Evolutionary conservation across 2,329 filamentous ascomycete species (phyloP), one percentile per base, ranked within the genome.

Genomic region (Keithomyces neogunnii): DNA sequence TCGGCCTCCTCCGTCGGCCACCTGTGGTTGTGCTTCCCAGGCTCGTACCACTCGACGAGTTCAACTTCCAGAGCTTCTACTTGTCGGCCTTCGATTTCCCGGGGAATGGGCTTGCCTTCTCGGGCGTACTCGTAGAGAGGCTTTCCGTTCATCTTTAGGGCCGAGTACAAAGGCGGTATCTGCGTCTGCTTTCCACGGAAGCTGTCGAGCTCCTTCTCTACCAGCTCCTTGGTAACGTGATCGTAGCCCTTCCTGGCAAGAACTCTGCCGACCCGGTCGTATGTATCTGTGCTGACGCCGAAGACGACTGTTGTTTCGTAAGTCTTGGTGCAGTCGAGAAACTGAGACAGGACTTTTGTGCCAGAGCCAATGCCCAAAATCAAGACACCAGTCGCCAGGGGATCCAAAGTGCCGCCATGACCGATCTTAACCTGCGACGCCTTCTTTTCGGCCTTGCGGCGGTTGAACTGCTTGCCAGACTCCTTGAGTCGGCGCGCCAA

Each of bases 91-190:
- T 90, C 77, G 53, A 99, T 93, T 66, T 95, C 86, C 51, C 86
- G 76, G 0, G 93, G 93, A 13, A 96, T 85, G 36, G 88, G 82
- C 63, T 86, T 89, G 13, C 93, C 93, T 66, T 91, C 89, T 47
- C 93, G 80, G 26, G 93, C 93, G 68, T 97, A 97, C 70, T 99
- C 91, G 66, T 99, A 99, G 47, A 96, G 76, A 35, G 89, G 87
- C 74, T 96, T 96, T 2, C 93, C 93, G 59, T 96, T 82, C 68
- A 96, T 89, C 67, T 92, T 91, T 55, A 97, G 75, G 8, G 93
- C 93, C 32, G 89, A 96, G 69, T 91, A 99, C 26, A 99, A 81
- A 5, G 92, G 92, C 38, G 93, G 93, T 59, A 88, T 84, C 73
- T 99, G 93, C 73, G 88, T 84, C 61, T 89, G 89, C 59, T 86